A percentile compares a stretch with the other conserved stretches of the same genome.
phyloP scores from a whole-genome alignment of 2,329 filamentous ascomycete species.

The Fusarium sp. region DNA sequence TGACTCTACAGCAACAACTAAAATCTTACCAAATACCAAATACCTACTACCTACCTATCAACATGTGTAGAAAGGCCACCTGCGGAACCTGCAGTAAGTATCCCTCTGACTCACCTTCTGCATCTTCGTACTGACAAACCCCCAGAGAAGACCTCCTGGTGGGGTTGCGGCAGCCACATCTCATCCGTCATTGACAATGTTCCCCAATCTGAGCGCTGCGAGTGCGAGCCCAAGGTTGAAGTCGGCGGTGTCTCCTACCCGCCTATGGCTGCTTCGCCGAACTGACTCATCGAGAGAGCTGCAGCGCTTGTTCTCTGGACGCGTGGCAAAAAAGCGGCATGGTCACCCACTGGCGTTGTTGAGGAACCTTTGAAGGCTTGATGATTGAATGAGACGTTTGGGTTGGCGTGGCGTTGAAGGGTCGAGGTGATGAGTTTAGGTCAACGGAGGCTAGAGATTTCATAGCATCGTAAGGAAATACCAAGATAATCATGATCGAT shows the following conservation, averaged over 20 bases:
- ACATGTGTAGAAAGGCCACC: slow-evolving; percentile 73
- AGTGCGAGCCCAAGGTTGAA: slow-evolving; percentile 72
- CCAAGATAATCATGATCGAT: not conserved
- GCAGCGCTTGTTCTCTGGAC: slow-evolving; percentile 47
- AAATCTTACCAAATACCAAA: not conserved
- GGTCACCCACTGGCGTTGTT: slow-evolving; percentile 47
- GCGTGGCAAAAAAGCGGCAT: slow-evolving; percentile 46
- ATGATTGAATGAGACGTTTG: not conserved
- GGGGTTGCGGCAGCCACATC: slow-evolving; percentile 72
- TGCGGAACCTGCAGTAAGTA: slow-evolving; percentile 72
- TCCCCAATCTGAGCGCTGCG: slow-evolving; percentile 69
- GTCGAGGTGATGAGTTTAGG: not conserved
- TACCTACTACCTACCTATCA: slow-evolving; percentile 1
- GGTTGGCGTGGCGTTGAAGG: slow-evolving; percentile 8
- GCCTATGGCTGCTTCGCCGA: slow-evolving; percentile 64
- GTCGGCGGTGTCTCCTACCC: slow-evolving; percentile 71
- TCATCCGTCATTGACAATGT: slow-evolving; percentile 70
- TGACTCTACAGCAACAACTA: not conserved
- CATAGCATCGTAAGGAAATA: not conserved
- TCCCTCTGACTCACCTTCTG: too few relatives aligned
- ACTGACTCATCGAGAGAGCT: slow-evolving; percentile 52
- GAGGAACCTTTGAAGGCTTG: slow-evolving; percentile 43
- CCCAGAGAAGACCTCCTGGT: slow-evolving; percentile 61
- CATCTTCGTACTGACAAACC: not conserved
- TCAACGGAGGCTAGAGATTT: not conserved